Evolutionary conservation across 2,329 filamentous ascomycete species (phyloP).

Genomic region (Helotiales sp.): DNA sequence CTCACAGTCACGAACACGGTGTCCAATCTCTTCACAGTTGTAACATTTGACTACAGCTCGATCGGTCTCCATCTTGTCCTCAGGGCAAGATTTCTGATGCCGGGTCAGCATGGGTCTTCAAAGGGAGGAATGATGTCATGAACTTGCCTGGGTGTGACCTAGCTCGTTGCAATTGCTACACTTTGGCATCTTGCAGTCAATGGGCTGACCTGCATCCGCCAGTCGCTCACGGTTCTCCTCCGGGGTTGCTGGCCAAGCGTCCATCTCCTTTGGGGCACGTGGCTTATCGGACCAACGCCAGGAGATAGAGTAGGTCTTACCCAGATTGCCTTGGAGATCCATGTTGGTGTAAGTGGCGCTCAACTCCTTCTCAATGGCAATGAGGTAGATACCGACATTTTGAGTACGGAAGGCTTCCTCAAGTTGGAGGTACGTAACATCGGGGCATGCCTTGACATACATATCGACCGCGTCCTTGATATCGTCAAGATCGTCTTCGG

Average conservation of each 20-base stretch:
- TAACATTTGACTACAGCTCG: conserved; percentile 60
- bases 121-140: neutral
- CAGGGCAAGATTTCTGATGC: conserved; percentile 60
- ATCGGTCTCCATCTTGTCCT: conserved; percentile 59
- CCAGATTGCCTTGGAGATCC: conserved; percentile 71
- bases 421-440: conserved; percentile 62
- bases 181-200: conserved; percentile 61
- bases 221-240: conserved; percentile 69
- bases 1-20: conserved; percentile 73
- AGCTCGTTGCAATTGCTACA: conserved; percentile 48
- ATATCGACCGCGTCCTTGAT: conserved; percentile 63
- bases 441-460: conserved; percentile 65
- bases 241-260: conserved; percentile 61
- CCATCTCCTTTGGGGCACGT: conserved; percentile 60
- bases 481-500: conserved; percentile 63
- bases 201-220: conserved; percentile 67
- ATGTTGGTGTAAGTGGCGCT: conserved; percentile 67
- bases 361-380: conserved; percentile 64
- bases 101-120: neutral
- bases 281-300: conserved; percentile 66
- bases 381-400: conserved; percentile 62
- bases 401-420: conserved; percentile 63
- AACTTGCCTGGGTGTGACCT: neutral
- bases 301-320: conserved; percentile 66
- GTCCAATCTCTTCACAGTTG: conserved; percentile 68